Conservation (phyloP, 2,329 filamentous ascomycete species). For the Diplodia sapinea region DNA sequence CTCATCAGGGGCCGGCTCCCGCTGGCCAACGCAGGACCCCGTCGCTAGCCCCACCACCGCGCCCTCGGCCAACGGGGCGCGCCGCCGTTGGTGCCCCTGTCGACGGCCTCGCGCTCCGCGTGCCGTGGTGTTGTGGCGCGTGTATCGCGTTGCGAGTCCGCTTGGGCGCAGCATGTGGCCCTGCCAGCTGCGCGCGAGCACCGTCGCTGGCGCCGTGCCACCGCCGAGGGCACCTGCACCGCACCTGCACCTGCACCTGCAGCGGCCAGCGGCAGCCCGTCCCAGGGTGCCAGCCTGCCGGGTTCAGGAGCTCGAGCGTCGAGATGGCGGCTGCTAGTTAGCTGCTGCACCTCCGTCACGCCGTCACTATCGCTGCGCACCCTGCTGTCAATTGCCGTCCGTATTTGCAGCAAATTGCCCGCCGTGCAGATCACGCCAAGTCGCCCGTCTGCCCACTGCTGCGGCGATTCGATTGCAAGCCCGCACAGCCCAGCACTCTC, state of each 20-base stretch:
- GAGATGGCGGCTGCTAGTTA: neutral
- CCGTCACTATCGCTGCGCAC: conserved; percentile 14
- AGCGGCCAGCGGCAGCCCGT: neutral
- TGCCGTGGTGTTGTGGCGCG: conserved; percentile 20
- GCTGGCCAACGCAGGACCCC: neutral
- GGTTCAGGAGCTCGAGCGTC: conserved; percentile 6
- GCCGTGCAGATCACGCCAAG: conserved; percentile 13
- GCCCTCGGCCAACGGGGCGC: conserved; percentile 4
- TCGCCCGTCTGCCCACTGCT: neutral
- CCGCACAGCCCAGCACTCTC: conserved; percentile 9
- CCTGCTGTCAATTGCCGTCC: conserved; percentile 1
- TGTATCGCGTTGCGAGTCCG: neutral
- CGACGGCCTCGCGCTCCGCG: neutral
- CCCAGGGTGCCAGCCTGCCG: neutral
- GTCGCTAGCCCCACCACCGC: neutral
- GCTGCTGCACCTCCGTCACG: conserved; percentile 19
- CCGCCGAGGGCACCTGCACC: neutral
- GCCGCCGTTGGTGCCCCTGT: conserved; percentile 3
- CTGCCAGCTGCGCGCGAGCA: neutral
- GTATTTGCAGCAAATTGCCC: conserved; percentile 23
- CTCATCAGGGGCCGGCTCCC: conserved; percentile 25
- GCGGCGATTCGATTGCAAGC: no score
- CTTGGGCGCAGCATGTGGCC: conserved; percentile 11
- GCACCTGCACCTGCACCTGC: no score
- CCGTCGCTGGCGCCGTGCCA: neutral